phyloP scores from a whole-genome alignment of 495 filamentous ascomycete genomes.

The Sphaerosporella brunnea region DNA sequence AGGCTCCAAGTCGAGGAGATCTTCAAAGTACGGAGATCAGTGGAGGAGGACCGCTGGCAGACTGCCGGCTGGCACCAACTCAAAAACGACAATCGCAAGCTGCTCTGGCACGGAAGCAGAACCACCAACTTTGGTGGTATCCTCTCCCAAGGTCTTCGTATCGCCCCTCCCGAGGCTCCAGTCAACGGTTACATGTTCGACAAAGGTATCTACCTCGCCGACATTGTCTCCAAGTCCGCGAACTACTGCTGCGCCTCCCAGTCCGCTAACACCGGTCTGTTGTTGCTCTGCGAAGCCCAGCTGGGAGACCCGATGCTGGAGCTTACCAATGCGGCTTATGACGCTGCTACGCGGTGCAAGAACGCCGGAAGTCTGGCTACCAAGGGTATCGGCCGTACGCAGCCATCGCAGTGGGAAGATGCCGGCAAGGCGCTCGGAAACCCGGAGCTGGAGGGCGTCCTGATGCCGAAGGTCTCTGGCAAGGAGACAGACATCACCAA shows the following conservation, averaged over 20 bases:
- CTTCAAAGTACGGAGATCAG: constrained; percentile 64
- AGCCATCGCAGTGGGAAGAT: constrained; percentile 58
- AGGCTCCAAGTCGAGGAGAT: constrained; percentile 51
- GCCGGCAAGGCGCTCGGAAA: constrained; percentile 47
- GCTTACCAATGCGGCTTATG: constrained; percentile 34
- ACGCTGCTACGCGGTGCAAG: constrained; percentile 46
- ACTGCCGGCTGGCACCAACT: constrained; percentile 33
- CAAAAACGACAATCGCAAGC: constrained; percentile 39
- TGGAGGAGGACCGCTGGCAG: constrained; percentile 51
- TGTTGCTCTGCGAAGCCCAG: constrained; percentile 64
- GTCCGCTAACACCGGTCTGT: constrained; percentile 35
- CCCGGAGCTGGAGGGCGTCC: constrained; percentile 42
- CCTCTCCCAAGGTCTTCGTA: constrained; percentile 65
- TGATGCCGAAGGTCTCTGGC: constrained; percentile 32
- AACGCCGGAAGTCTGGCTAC: constrained; percentile 44
- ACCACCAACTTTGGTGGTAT: constrained; percentile 70
- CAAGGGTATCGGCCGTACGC: constrained; percentile 42
- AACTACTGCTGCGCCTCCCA: constrained; percentile 45
- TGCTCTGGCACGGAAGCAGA: constrained; percentile 73
- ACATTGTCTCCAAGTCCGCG: constrained; percentile 60
- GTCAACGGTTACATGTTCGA: constrained; percentile 66
- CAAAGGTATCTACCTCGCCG: constrained; percentile 74
- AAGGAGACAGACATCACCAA: constrained; percentile 12
- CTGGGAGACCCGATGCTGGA: constrained; percentile 53
- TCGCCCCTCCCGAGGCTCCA: constrained; percentile 45